phyloP scores from a whole-genome alignment of 2,329 filamentous ascomycete species.

The Pseudocercospora cruenta region DNA sequence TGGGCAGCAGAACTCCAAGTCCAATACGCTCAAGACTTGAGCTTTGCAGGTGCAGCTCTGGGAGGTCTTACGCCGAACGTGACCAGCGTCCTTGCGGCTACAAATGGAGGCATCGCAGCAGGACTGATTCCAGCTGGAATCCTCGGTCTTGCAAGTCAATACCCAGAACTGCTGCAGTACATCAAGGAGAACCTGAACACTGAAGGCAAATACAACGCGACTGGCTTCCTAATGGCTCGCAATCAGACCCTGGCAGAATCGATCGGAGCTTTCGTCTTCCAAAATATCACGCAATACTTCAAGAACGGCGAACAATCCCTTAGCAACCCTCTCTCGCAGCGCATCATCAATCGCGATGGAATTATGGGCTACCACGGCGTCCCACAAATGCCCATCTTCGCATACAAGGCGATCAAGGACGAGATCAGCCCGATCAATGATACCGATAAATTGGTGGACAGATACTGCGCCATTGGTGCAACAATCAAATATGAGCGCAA shows the following conservation, averaged over 20 bases:
- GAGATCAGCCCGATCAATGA: conserved; percentile 49
- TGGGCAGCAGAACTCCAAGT: conserved; percentile 58
- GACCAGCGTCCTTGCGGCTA: conserved; percentile 40
- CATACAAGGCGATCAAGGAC: conserved; percentile 56
- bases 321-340: conserved; percentile 30
- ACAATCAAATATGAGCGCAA: conserved; percentile 53
- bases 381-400: conserved; percentile 53
- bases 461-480: conserved; percentile 48
- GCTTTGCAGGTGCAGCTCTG: conserved; percentile 53
- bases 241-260: conserved; percentile 35
- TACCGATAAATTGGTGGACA: conserved; percentile 49
- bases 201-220: conserved; percentile 40
- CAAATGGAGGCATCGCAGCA: conserved; percentile 37
- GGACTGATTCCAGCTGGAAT: conserved; percentile 42
- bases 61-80: conserved; percentile 54
- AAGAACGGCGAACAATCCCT: conserved; percentile 38
- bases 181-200: conserved; percentile 35
- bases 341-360: conserved; percentile 36
- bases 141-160: conserved; percentile 43
- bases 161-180: conserved; percentile 36
- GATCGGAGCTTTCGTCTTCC: conserved; percentile 34
- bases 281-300: conserved; percentile 50
- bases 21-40: conserved; percentile 58
- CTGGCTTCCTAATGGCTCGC: conserved; percentile 38
- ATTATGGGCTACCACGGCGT: conserved; percentile 47